Base-by-base conservation (phyloP, 164 flowering plant species). In the Litsea cubeba region DNA sequence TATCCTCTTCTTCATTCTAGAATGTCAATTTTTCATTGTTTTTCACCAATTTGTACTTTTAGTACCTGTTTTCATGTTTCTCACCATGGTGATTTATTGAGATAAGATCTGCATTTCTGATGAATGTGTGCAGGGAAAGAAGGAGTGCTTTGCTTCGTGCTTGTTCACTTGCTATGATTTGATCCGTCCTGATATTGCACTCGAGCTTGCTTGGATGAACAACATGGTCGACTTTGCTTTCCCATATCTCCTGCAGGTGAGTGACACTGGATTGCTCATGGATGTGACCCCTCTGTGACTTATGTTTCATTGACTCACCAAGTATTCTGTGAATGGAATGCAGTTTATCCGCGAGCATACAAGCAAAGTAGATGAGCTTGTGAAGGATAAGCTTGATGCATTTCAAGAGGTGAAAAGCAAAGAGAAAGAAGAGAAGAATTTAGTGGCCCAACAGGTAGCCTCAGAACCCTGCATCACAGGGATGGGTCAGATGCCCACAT, bases 121-220 rank as follows among this genome's bases (percentile, higher is more conserved):
- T 8, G 23, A 46, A 46, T 40, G 69, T 30, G 5, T 74, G 71
- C 89, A 95, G 98, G 97, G 95, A 67, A 95, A 95, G 91, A 95
- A 93, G 79, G 99, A 95, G 74, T 95, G 97, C 83, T 95, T 93
- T 82, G 95, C 97, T 5, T 84, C 99, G 0, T 93, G 99, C 82
- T 89, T 95, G 60, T 95, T 93, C 74, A 98, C 91, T 67, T 95
- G 99, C 74, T 95, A 93, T 71, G 98, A 95, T 73, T 76, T 93
- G 65, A 90, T 95, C 68, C 88, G 97, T 50, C 83, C 96, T 24
- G 98, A 95, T 82, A 90, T 95, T 75, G 99, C 90, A 17, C 88
- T 95, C 79, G 99, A 95, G 73, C 94, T 95, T 30, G 97, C 99
- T 22, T 95, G 98, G 99, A 86, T 89, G 82, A 91, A 95, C 83